These are phyloP conservation scores for Castanea crenata DNA, from an alignment of 306 rosid species.

Conservation along the genomic window DNA sequence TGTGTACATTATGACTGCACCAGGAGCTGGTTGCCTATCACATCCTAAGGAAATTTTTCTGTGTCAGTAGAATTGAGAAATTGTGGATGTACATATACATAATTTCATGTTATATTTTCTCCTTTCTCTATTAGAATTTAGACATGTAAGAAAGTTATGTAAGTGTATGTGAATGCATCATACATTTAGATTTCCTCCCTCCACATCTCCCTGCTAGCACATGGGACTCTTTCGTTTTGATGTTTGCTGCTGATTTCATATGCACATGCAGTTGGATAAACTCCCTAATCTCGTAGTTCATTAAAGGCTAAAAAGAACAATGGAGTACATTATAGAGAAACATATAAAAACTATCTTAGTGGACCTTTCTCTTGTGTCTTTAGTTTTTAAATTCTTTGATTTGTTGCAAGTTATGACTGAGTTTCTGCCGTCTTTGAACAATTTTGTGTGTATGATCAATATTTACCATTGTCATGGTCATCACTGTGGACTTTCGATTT, in stretches of 20 bases:
- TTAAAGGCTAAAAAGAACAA: background rate
- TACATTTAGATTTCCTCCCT: background rate
- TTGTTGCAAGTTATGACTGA: background rate
- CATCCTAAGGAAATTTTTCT: background rate
- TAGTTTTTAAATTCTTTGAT: background rate
- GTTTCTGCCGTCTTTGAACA: background rate
- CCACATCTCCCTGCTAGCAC: background rate
- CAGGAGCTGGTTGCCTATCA: background rate
- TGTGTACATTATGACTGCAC: background rate
- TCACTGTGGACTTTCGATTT: conserved; percentile 15
- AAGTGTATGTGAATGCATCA: background rate
- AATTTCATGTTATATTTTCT: background rate
- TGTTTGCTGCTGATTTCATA: background rate
- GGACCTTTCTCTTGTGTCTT: background rate
- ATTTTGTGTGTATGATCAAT: background rate
- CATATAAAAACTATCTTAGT: background rate
- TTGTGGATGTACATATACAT: background rate
- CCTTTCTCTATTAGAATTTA: background rate
- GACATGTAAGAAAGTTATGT: background rate
- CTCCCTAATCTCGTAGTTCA: background rate
- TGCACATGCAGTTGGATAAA: background rate
- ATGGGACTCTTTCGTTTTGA: background rate
- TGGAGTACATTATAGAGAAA: background rate
- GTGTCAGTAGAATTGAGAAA: background rate
- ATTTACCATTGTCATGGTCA: background rate